Evolutionary conservation across 257 asterid species (phyloP), one percentile per base, ranked within the genome.

Genomic region (Fraxinus cuspidata): DNA sequence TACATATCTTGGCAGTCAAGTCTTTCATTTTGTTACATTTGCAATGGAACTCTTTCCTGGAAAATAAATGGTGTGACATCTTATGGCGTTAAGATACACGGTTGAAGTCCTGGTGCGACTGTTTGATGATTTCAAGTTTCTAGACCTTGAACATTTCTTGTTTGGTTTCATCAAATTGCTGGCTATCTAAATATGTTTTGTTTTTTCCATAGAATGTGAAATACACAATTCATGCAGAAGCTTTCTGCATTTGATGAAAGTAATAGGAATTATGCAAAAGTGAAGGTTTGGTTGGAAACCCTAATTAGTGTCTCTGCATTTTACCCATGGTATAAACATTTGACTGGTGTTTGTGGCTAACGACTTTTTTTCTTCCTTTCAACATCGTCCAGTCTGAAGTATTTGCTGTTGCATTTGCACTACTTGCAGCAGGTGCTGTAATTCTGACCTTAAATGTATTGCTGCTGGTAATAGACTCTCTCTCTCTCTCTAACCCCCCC

Each of bases 351-450:
- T 74, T 58, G 35, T 70, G 72, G 28, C 69, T 75, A 71, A 73
- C 70, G 34, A 56, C 44, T 19, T 21, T 74, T 75, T 77, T 60
- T 34, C 44, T 70, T 74, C 29, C 29, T 77, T 71, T 58, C 49
- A 28, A n/a, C 51, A 7, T 74, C 35, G 71, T 82, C 71, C 97
- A 96, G 99, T 96, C 98, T 25, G 95, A 96, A 88, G 99, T 96
- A 77, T 96, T 93, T 82, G 98, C 97, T 51, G 99, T 96, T 74
- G 97, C 98, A 58, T 92, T 96, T 85, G 98, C 98, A 5, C 88
- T 89, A 53, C 95, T 96, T 11, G 99, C 98, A 8, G 87, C 96
- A 9, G 98, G 99, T 53, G 99, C 98, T 76, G 86, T 96, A 40
- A 88, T 96, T 85, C 89, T 96, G 85, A 96, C 98, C 75, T 77